phyloP scores from a whole-genome alignment of 2,329 filamentous ascomycete genomes.

The Tetracladium maxilliforme region DNA sequence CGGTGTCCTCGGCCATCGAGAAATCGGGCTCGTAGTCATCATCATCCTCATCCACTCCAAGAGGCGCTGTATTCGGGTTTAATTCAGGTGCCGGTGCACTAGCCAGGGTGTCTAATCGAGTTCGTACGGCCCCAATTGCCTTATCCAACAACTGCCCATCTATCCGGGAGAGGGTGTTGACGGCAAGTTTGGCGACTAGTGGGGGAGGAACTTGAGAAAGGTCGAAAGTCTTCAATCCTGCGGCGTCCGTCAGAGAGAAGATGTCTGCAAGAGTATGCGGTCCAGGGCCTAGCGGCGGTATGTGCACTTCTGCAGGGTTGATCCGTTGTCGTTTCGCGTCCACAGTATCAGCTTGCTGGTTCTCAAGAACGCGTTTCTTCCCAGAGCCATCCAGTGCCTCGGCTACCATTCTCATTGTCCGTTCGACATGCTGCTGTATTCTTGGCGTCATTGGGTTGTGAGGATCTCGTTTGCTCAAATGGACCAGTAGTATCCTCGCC shows the following conservation, averaged over 20 bases:
- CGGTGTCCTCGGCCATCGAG: conserved; percentile 53
- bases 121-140: conserved; percentile 52
- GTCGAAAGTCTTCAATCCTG: conserved; percentile 64
- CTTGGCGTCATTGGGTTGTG: conserved; percentile 60
- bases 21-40: conserved; percentile 91
- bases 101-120: too few species aligned
- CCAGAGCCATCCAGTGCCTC: conserved; percentile 68
- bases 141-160: conserved; percentile 54
- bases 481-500: conserved; percentile 66
- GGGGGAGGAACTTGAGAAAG: conserved; percentile 64
- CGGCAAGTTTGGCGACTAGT: conserved; percentile 66
- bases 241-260: conserved; percentile 71
- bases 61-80: conserved; percentile 42
- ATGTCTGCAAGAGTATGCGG: conserved; percentile 69
- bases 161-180: conserved; percentile 60
- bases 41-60: conserved; percentile 63
- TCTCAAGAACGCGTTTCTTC: conserved; percentile 61
- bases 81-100: too few species aligned
- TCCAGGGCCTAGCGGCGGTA: conserved; percentile 60
- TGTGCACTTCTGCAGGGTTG: conserved; percentile 33
- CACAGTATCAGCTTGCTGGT: conserved; percentile 60
- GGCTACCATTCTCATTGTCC: conserved; percentile 61
- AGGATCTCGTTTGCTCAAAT: conserved; percentile 70
- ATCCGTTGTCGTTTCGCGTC: conserved; percentile 69
- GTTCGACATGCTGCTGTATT: conserved; percentile 79